Percentiles rank a stretch among this genome's conserved stretches.
Evolutionary conservation across 306 rosid species (phyloP).

Genomic region (Nissolia schottii): DNA sequence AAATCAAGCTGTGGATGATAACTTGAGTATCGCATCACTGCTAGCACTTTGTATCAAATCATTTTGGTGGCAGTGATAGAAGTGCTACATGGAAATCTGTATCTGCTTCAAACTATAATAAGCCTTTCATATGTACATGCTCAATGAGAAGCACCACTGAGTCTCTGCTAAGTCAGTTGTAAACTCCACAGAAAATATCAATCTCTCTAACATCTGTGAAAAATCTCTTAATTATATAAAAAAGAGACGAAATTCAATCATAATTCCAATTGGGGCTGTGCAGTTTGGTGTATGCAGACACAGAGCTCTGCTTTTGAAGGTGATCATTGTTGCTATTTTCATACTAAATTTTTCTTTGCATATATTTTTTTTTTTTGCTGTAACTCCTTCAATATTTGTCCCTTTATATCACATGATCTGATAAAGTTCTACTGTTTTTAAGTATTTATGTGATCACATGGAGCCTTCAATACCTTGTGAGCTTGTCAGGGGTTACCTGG

Average conservation of each 20-base stretch:
- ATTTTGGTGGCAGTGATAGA: constrained; percentile 75
- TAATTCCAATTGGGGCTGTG: constrained; percentile 64
- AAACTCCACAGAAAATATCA: constrained; percentile 39
- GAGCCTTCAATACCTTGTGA: constrained; percentile 89
- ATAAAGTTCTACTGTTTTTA: constrained; percentile 24
- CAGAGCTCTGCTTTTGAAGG: constrained; percentile 92
- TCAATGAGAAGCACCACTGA: constrained; percentile 45
- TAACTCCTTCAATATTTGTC: neutral
- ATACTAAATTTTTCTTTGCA: neutral
- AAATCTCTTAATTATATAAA: constrained; percentile 54
- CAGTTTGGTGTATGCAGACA: constrained; percentile 83
- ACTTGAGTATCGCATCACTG: constrained; percentile 51
- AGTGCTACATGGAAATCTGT: constrained; percentile 59
- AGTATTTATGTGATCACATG: constrained; percentile 90
- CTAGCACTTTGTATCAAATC: constrained; percentile 80
- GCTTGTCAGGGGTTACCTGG: constrained; percentile 94
- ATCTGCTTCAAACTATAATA: constrained; percentile 57
- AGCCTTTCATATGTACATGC: constrained; percentile 83
- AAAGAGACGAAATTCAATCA: constrained; percentile 41
- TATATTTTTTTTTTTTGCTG: neutral
- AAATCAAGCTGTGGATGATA: constrained; percentile 44
- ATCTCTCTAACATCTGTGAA: constrained; percentile 55
- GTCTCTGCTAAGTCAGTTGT: constrained; percentile 26
- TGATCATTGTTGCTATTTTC: constrained; percentile 27
- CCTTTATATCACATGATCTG: constrained; percentile 15